Evolutionary conservation across 2,329 filamentous ascomycete genomes (phyloP).

Genomic region (Pseudocercospora crystallina): DNA sequence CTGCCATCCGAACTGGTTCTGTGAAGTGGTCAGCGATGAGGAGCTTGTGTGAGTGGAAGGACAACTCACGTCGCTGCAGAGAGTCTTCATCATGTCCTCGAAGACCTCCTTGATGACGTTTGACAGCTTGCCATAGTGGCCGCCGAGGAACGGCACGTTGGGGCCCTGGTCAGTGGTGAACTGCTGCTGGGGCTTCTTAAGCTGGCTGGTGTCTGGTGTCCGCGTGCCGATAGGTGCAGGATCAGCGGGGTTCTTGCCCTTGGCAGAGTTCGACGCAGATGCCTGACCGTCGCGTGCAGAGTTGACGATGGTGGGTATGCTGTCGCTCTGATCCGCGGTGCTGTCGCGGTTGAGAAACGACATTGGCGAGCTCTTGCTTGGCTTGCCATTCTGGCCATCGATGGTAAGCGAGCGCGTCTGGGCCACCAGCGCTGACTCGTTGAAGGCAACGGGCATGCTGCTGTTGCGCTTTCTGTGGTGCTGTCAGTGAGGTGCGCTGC

Average conservation of each 20-base stretch:
- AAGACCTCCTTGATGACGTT: conserved; percentile 6
- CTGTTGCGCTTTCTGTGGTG: neutral
- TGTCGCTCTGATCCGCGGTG: conserved; percentile 12
- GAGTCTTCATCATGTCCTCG: neutral
- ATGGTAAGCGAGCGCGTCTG: too few relatives aligned
- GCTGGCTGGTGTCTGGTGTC: neutral
- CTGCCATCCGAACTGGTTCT: conserved; percentile 18
- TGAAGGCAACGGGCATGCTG: too few relatives aligned
- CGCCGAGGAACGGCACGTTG: conserved; percentile 12
- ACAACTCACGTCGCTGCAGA: conserved; percentile 21
- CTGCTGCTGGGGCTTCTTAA: neutral
- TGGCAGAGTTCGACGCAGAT: neutral
- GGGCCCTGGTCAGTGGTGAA: conserved; percentile 30
- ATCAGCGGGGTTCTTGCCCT: too few relatives aligned
- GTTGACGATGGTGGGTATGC: conserved; percentile 12
- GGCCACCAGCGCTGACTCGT: too few relatives aligned
- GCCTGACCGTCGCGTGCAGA: conserved; percentile 4
- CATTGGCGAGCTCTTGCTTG: conserved; percentile 5
- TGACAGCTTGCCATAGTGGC: conserved; percentile 26
- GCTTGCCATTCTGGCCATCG: too few relatives aligned
- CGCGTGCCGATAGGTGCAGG: conserved; percentile 23
- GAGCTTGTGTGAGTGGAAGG: neutral
- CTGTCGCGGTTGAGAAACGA: conserved; percentile 19
- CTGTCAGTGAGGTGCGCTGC: conserved; percentile 1
- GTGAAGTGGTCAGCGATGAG: conserved; percentile 18